Conservation (phyloP, 805 yeast genomes). For the Metschnikowia lachancei region DNA sequence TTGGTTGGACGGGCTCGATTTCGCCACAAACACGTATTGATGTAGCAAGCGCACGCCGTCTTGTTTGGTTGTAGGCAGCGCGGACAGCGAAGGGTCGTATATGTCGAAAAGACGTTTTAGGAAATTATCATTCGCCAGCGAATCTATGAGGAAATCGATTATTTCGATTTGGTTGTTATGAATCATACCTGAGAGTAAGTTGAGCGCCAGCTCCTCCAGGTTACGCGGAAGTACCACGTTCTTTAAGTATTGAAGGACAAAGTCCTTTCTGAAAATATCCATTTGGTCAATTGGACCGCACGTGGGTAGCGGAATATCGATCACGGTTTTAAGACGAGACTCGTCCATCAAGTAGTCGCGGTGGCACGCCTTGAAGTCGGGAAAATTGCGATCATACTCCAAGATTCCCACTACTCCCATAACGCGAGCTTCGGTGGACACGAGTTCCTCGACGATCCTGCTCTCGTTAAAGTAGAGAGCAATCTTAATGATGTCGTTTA, state of each 20-base stretch:
- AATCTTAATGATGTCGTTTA: constrained; percentile 74
- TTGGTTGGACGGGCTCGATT: constrained; percentile 58
- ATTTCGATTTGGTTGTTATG: constrained; percentile 67
- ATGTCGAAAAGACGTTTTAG: constrained; percentile 57
- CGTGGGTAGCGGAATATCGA: constrained; percentile 48
- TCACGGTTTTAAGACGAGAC: constrained; percentile 64
- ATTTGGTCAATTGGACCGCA: constrained; percentile 39
- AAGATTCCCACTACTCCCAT: constrained; percentile 70
- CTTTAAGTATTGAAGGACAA: constrained; percentile 73
- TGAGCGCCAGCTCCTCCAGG: constrained; percentile 76
- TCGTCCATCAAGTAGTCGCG: constrained; percentile 60
- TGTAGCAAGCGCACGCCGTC: constrained; percentile 78
- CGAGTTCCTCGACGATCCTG: constrained; percentile 32
- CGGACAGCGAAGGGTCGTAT: constrained; percentile 34
- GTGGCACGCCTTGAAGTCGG: constrained; percentile 75
- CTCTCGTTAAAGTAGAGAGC: constrained; percentile 68
- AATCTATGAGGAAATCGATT: constrained; percentile 53
- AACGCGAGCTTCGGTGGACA: constrained; percentile 32
- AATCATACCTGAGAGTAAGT: constrained; percentile 63
- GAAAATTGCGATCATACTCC: constrained; percentile 87
- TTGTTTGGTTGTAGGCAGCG: constrained; percentile 28
- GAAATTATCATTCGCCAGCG: constrained; percentile 42
- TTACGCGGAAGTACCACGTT: constrained; percentile 83
- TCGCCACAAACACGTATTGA: constrained; percentile 76
- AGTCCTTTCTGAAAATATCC: constrained; percentile 65